Percentiles rank a stretch among this genome's conserved stretches.
Evolutionary conservation across 176 grass and related monocot species (phyloP).

Genomic region (Aegilops bicornis): DNA sequence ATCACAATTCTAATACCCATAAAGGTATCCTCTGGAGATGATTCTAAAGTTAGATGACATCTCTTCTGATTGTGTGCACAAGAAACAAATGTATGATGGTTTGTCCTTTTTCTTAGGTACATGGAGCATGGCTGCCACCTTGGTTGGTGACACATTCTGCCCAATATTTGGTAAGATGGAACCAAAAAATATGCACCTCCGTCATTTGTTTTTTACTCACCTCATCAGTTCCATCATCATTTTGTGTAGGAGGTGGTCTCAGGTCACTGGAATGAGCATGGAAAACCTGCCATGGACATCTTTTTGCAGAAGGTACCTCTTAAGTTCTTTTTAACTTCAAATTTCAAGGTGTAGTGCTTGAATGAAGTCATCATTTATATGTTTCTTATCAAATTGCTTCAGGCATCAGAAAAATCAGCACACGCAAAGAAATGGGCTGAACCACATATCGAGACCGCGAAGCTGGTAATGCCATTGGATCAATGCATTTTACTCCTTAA

Average conservation of each 20-base stretch:
- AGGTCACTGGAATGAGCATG: constrained; percentile 76
- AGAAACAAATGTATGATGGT: constrained; percentile 1
- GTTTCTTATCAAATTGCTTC: constrained; percentile 25
- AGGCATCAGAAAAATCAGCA: constrained; percentile 83
- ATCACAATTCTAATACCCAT: background rate
- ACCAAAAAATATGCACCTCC: background rate
- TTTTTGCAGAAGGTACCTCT: constrained; percentile 61
- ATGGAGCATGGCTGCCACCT: constrained; percentile 97
- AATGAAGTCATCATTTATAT: background rate
- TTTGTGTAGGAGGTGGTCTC: constrained; percentile 65
- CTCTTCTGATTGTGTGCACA: background rate
- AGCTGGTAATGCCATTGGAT: constrained; percentile 41
- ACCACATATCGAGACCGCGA: constrained; percentile 74
- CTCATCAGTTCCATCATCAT: background rate
- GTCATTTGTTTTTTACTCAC: background rate
- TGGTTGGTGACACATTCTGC: constrained; percentile 65
- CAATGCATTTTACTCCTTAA: constrained; percentile 9
- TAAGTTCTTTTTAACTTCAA: constrained; percentile 3
- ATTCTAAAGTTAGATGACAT: background rate
- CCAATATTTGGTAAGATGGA: constrained; percentile 49
- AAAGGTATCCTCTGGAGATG: background rate
- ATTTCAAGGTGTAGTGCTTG: constrained; percentile 8
- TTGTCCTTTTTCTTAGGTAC: constrained; percentile 48
- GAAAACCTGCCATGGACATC: constrained; percentile 61
- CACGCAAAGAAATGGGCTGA: constrained; percentile 79